phyloP scores from a whole-genome alignment of 352 stramenopile species.

The Phytophthora megakarya region DNA sequence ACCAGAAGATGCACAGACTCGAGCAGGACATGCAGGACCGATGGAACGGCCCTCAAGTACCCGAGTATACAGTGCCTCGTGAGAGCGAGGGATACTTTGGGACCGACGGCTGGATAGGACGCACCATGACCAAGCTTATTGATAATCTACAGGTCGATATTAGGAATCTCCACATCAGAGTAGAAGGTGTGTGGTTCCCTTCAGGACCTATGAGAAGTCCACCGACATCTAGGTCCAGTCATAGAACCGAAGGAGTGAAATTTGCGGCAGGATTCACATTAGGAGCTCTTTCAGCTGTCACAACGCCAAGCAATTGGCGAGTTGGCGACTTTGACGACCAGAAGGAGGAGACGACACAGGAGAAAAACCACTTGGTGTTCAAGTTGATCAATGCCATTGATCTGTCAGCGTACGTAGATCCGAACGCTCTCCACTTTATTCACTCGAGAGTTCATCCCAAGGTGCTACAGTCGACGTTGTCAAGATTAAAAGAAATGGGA shows the following conservation, averaged over 20 bases:
- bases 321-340: slow-evolving; percentile 71
- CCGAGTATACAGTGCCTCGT: slow-evolving; percentile 64
- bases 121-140: slow-evolving; percentile 90
- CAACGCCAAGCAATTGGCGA: slow-evolving; percentile 85
- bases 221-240: slow-evolving; percentile 18
- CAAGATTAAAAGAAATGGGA: slow-evolving; percentile 85
- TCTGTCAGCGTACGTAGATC: slow-evolving; percentile 88
- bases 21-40: slow-evolving; percentile 82
- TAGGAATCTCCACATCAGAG: slow-evolving; percentile 85
- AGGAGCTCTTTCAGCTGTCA: slow-evolving; percentile 84
- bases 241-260: slow-evolving; percentile 44
- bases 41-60: slow-evolving; percentile 72
- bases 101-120: slow-evolving; percentile 86
- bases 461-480: slow-evolving; percentile 75
- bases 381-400: slow-evolving; percentile 89
- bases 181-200: slow-evolving; percentile 77
- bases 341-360: slow-evolving; percentile 25
- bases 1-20: slow-evolving; percentile 72
- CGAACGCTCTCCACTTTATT: slow-evolving; percentile 85
- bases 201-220: slow-evolving; percentile 34
- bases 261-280: slow-evolving; percentile 82
- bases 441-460: slow-evolving; percentile 82
- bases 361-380: slow-evolving; percentile 77
- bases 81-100: slow-evolving; percentile 90
- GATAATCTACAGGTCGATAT: slow-evolving; percentile 91